Conservation (phyloP, 2,329 filamentous ascomycete genomes). For the Rutstroemia sp. region DNA sequence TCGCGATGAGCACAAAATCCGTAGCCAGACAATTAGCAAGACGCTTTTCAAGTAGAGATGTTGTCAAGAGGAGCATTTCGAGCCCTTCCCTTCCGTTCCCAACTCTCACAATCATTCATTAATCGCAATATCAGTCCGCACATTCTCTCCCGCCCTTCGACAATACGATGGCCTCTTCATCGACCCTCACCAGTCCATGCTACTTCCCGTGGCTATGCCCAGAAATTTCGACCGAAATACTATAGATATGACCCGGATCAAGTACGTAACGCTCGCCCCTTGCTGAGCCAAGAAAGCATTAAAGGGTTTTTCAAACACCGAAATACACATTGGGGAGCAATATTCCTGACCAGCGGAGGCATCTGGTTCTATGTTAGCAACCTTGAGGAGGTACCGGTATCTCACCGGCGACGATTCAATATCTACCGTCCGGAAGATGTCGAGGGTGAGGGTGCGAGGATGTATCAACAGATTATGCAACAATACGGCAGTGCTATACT, state of each 20-base stretch:
- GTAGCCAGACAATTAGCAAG: too few species aligned
- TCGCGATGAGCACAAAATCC: too few species aligned
- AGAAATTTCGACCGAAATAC: slow-evolving; percentile 4
- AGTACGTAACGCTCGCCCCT: slow-evolving; percentile 28
- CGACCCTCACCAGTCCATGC: not conserved
- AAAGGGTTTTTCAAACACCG: slow-evolving; percentile 30
- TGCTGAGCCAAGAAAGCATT: slow-evolving; percentile 33
- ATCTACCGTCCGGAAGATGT: slow-evolving; percentile 51
- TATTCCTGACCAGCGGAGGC: slow-evolving; percentile 35
- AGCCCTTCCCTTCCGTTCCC: too few species aligned
- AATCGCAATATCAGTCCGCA: too few species aligned
- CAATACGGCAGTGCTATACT: slow-evolving; percentile 47
- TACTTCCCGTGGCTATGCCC: slow-evolving; percentile 4
- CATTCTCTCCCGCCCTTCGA: not conserved
- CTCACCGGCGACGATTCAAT: slow-evolving; percentile 67
- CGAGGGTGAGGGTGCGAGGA: slow-evolving; percentile 41
- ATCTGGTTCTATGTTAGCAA: slow-evolving; percentile 57
- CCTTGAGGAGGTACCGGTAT: slow-evolving; percentile 65
- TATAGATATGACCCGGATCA: slow-evolving; percentile 16
- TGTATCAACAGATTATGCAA: slow-evolving; percentile 50
- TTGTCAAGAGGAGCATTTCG: too few species aligned
- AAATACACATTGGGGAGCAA: slow-evolving; percentile 24
- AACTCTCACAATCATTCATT: too few species aligned
- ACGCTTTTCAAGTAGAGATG: too few species aligned
- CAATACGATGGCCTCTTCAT: not conserved